Base-by-base conservation (phyloP, 495 filamentous ascomycete species). In the Extremus antarcticus region DNA sequence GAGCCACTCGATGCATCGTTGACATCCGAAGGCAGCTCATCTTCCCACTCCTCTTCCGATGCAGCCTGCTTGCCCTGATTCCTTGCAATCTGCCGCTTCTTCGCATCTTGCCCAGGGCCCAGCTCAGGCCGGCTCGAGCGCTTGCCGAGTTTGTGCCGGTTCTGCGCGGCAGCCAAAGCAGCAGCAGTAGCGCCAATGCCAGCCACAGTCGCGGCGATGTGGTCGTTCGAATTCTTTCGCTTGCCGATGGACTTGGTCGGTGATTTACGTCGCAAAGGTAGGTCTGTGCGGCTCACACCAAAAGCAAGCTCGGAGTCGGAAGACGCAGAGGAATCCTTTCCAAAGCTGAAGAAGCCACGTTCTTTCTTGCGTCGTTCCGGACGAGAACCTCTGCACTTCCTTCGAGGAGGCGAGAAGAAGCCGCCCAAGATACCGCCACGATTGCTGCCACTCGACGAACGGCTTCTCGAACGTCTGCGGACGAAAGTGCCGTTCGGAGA, bases 341-440 rank as follows among this genome's bases (percentile, higher is more conserved):
- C 73, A 60, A 83, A 80, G 45, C 70, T 76, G 67, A 85, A 85
- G 60, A 85, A 78, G 23, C 80, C 75, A 32, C 66, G 71, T 60
- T 67, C 68, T 53, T 74, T 76, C 20, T 67, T 62, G 11, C 64
- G 65, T 8, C 38, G 52, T 19, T 66, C 53, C 21, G 46, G 25
- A 17, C 45, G 25, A 38, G 25, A 35, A 16, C 47, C 60, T 39
- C 59, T 57, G 13, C 68, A 71, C 50, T 74, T 71, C 55, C 78
- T 74, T 22, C 73, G 73, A 0, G 77, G 76, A 2, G 72, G 69
- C 0, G 77, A 63, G 59, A 80, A 81, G 64, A 80, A 58, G 58
- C 63, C 64, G 16, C 71, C 57, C 40, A 72, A 53, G 13, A 65
- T 66, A 55, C 19, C 24, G 9, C 23, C 24, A 16, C 16, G 41